These are phyloP conservation scores for Smallanthus sonchifolius DNA, from an alignment of 129 eudicot species.

Conservation along the genomic window DNA sequence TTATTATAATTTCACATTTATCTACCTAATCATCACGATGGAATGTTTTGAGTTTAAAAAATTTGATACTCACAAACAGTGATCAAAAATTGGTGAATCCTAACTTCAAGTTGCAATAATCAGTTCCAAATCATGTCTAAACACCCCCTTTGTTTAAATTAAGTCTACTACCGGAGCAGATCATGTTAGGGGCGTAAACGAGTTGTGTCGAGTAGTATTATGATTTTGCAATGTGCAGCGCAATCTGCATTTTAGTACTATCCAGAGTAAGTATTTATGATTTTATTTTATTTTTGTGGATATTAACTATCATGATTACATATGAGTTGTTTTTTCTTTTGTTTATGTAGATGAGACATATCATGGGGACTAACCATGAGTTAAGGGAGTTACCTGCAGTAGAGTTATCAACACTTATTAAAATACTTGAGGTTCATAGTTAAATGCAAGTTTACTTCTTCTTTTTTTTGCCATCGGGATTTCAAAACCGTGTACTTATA, in stretches of 20 bases:
- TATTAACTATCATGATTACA: no score
- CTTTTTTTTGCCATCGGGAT: no score
- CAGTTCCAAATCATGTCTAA: neutral
- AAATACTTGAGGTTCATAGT: no score
- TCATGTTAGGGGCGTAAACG: neutral
- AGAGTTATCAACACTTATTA: neutral
- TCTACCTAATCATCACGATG: neutral
- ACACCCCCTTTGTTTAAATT: neutral
- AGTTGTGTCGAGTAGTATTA: no score
- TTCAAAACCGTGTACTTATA: no score
- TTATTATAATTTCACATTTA: neutral
- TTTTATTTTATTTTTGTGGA: neutral
- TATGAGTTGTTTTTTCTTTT: no score
- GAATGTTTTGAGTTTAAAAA: neutral
- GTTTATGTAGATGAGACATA: no score
- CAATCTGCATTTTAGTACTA: no score
- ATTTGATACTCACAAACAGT: neutral
- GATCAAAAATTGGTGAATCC: neutral
- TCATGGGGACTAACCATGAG: no score
- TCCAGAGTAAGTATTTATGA: no score
- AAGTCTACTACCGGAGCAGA: neutral
- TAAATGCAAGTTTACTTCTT: no score
- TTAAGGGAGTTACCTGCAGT: neutral
- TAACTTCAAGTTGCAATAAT: neutral
- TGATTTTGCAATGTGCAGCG: no score